A percentile compares a stretch with the other conserved stretches of the same genome.
Conservation (phyloP, 179 eudicot species). For the Spinacia oleracea region DNA sequence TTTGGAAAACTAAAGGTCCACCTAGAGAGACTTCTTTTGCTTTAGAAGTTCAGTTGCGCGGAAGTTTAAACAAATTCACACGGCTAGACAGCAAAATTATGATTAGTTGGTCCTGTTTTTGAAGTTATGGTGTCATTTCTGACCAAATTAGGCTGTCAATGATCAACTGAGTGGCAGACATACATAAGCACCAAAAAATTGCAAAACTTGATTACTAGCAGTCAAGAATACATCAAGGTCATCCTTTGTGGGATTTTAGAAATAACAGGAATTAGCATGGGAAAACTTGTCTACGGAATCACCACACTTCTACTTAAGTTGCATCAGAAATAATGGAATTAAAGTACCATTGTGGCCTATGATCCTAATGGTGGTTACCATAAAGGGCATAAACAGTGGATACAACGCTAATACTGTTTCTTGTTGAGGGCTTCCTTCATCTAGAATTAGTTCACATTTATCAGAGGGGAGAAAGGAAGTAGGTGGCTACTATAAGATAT, state of each 20-base stretch:
- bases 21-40: conserved; percentile 1
- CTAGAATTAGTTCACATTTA: background rate
- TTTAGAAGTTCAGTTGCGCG: background rate
- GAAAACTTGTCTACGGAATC: background rate
- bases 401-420: background rate
- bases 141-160: background rate
- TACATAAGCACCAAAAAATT: background rate
- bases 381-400: background rate
- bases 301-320: background rate
- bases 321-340: background rate
- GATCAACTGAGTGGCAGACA: background rate
- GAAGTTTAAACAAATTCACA: background rate
- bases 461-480: background rate
- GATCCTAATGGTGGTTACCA: background rate
- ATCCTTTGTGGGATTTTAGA: background rate
- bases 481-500: background rate
- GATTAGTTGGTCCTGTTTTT: background rate
- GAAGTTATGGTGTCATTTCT: background rate
- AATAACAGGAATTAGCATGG: background rate
- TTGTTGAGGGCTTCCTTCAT: background rate
- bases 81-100: background rate
- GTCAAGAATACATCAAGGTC: background rate
- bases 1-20: background rate
- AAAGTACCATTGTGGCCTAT: background rate
- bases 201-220: background rate